phyloP scores from a whole-genome alignment of 805 yeast genomes.

The Myxozyma kluyveri region DNA sequence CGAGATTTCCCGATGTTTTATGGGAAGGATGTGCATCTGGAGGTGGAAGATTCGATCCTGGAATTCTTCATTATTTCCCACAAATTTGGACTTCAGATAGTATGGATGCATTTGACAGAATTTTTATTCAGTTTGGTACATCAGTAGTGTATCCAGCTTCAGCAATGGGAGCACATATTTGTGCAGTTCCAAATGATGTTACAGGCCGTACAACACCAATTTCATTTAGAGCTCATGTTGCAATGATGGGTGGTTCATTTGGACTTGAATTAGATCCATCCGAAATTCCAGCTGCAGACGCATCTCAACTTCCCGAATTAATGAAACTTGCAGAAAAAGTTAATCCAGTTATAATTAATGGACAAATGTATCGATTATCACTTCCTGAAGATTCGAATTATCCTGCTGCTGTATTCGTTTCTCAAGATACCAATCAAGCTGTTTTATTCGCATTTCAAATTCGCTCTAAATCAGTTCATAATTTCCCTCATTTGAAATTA shows the following conservation, averaged over 20 bases:
- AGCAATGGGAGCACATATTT: conserved; percentile 5
- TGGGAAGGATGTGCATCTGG: conserved; percentile 9
- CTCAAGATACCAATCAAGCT: neutral
- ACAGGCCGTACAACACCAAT: neutral
- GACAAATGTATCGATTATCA: neutral
- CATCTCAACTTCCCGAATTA: neutral
- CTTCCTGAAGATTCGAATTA: conserved; percentile 4
- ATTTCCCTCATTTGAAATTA: neutral
- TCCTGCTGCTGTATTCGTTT: conserved; percentile 1
- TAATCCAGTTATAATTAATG: neutral
- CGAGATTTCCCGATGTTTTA: conserved; percentile 2
- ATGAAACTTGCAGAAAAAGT: conserved; percentile 1
- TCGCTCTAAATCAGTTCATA: neutral
- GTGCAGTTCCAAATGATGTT: neutral
- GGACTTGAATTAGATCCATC: conserved; percentile 2
- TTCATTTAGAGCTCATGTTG: conserved; percentile 1
- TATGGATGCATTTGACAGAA: conserved; percentile 1
- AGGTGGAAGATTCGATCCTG: conserved; percentile 7
- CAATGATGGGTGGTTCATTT: conserved; percentile 9
- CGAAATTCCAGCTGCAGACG: neutral
- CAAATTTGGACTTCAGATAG: conserved; percentile 5
- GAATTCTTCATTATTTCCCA: conserved; percentile 1
- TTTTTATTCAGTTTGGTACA: conserved; percentile 3
- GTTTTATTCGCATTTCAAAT: conserved; percentile 3
- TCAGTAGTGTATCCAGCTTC: conserved; percentile 1